Evolutionary conservation across 2,329 filamentous ascomycete species (phyloP).

Genomic region (Sclerotinia spermophila): DNA sequence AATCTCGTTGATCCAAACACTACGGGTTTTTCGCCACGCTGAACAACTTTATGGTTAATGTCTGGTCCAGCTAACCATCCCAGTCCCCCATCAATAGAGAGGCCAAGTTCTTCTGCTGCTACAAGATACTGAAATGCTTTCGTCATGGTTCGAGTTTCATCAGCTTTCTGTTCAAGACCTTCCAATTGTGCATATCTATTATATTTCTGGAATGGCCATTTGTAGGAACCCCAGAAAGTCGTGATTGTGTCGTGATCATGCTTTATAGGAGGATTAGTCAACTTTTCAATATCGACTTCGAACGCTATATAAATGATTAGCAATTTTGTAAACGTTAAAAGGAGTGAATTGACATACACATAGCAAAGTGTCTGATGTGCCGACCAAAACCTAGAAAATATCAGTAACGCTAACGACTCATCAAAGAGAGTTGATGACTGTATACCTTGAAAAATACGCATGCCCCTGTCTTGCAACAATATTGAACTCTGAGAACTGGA

Average conservation of each 20-base stretch:
- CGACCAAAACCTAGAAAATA: conserved; percentile 45
- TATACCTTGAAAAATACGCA: conserved; percentile 54
- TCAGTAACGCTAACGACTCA: conserved; percentile 11
- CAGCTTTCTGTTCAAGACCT: conserved; percentile 58
- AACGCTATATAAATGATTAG: conserved; percentile 41
- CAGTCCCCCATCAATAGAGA: conserved; percentile 64
- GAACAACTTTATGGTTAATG: conserved; percentile 46
- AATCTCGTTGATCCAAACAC: conserved; percentile 46
- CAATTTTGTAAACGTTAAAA: not conserved
- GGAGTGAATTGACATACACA: conserved; percentile 40
- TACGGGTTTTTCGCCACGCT: conserved; percentile 36
- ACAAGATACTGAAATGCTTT: conserved; percentile 55
- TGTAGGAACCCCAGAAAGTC: conserved; percentile 62
- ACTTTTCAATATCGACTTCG: conserved; percentile 56
- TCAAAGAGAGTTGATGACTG: not conserved
- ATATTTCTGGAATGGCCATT: conserved; percentile 60
- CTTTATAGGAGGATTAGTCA: conserved; percentile 53
- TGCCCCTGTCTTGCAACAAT: conserved; percentile 45
- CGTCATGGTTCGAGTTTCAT: conserved; percentile 60
- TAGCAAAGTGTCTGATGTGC: conserved; percentile 60
- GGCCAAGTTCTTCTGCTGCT: conserved; percentile 57
- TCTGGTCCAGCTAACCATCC: conserved; percentile 65
- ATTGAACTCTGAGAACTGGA: conserved; percentile 25
- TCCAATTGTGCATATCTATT: conserved; percentile 57
- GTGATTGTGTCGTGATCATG: conserved; percentile 50